Base-by-base conservation (phyloP, 2,329 filamentous ascomycete genomes). In the Aspergillus aculeatus region DNA sequence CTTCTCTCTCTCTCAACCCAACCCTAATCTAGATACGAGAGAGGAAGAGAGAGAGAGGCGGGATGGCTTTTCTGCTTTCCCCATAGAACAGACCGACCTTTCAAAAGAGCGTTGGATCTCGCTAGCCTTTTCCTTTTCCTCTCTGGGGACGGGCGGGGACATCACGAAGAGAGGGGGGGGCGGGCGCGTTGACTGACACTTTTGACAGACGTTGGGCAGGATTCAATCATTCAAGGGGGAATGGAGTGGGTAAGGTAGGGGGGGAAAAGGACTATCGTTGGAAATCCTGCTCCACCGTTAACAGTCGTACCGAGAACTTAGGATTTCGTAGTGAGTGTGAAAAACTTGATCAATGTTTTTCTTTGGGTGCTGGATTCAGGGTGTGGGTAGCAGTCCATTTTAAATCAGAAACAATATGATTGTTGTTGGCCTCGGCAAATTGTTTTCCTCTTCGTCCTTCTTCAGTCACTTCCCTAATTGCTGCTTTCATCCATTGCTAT, bases 201-300 rank as follows among this genome's bases (percentile, higher is more conserved):
- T 59, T 56, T 55, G 57, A 54, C 47, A 50, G 49, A 26, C n/a
- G 54, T 47, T 56, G 29, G 29, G 54, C 44, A 31, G 54, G 26
- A 24, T 48, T 24, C 23, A 35, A 32, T 16, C 9, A 35, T 52
- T n/a, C 14, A 23, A 21, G 48, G 29, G 38, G 4, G 44, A n/a
- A 16, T 23, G 35, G 38, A 23, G 47, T 49, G 35, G 29, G 44
- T 53, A 56, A 44, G 29, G 19, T n/a, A 41, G 12, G 23, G 47
- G 4, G 23, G 31, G 10, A 53, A n/a, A 52, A 57, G 26, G 23
- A 10, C 54, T 56, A 57, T 52, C 29, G 47, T 35, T 31, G 51
- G 51, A 58, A 50, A 16, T 49, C 14, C 16, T 44, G 38, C 38
- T 44, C 38, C 38, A 44, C 38, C 6, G 5, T 16, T 44, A 44